Evolutionary conservation across 1,284 basidiomycete genomes (phyloP).

Genomic region (Sporisorium graminicola): DNA sequence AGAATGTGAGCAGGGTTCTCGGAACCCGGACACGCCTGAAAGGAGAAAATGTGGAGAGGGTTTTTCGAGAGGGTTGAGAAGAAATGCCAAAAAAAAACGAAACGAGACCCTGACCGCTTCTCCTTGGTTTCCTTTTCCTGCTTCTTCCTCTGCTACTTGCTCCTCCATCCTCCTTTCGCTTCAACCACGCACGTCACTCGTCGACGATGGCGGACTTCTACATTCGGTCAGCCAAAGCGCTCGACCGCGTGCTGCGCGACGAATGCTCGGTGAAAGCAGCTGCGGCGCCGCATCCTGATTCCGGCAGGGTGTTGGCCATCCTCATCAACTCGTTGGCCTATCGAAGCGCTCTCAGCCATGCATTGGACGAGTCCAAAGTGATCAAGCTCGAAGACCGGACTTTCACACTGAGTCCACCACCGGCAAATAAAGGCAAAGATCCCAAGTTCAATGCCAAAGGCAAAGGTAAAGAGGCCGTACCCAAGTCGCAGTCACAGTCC

Average conservation of each 20-base stretch:
- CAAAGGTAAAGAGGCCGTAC: background rate
- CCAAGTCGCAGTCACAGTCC: background rate
- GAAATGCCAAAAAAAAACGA: background rate
- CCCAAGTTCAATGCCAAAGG: background rate
- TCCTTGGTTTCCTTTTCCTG: no score
- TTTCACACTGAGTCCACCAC: constrained; percentile 23
- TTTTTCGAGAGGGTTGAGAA: background rate
- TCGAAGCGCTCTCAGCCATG: constrained; percentile 35
- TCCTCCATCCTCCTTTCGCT: background rate
- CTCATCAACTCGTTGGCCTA: constrained; percentile 61
- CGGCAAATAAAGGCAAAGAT: constrained; percentile 10
- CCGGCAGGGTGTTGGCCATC: constrained; percentile 59
- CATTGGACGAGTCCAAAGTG: constrained; percentile 40
- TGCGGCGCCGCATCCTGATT: constrained; percentile 43
- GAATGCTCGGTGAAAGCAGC: constrained; percentile 62
- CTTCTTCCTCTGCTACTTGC: background rate
- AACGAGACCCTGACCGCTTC: background rate
- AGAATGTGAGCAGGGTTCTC: background rate
- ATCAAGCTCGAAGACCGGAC: constrained; percentile 36
- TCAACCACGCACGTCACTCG: background rate
- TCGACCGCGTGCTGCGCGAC: constrained; percentile 53
- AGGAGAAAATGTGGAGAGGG: background rate
- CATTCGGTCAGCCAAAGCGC: constrained; percentile 51
- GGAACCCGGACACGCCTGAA: background rate
- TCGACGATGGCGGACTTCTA: constrained; percentile 62